Percentiles rank a stretch among this genome's conserved stretches.
These are phyloP conservation scores for Colletotrichum orbiculare DNA, from an alignment of 2,329 filamentous ascomycete genomes.

Conservation along the genomic window DNA sequence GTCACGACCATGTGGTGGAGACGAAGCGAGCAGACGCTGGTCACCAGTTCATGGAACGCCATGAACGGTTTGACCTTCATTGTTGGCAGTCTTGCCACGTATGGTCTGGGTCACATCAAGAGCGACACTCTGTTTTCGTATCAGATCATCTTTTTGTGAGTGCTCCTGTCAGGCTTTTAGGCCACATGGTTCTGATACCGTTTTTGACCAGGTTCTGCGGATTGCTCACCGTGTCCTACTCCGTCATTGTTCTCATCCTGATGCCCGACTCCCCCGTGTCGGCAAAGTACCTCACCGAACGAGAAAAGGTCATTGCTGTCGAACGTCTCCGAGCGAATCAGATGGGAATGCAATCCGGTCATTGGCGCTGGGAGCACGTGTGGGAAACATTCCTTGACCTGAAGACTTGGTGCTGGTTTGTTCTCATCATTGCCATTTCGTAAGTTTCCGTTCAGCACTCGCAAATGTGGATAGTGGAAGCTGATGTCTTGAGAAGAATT, in stretches of 20 bases:
- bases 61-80: constrained; percentile 67
- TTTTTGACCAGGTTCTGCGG: constrained; percentile 43
- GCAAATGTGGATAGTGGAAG: no score
- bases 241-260: constrained; percentile 59
- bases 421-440: constrained; percentile 61
- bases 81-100: constrained; percentile 46
- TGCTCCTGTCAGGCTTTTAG: background rate
- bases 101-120: constrained; percentile 46
- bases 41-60: constrained; percentile 60
- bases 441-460: constrained; percentile 40
- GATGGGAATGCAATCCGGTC: constrained; percentile 47
- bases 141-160: constrained; percentile 43
- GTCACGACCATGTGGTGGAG: constrained; percentile 68
- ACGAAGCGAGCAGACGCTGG: constrained; percentile 61
- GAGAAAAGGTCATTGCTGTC: constrained; percentile 68
- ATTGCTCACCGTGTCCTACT: constrained; percentile 56
- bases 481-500: constrained; percentile 42
- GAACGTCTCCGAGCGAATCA: constrained; percentile 64
- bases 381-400: constrained; percentile 47
- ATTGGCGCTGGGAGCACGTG: constrained; percentile 52
- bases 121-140: constrained; percentile 31
- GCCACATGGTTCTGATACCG: no score
- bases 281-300: constrained; percentile 63
- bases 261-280: constrained; percentile 73
- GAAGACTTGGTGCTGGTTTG: constrained; percentile 52